Evolutionary conservation across 257 asterid species (phyloP).

Genomic region (Przewalskia tangutica): DNA sequence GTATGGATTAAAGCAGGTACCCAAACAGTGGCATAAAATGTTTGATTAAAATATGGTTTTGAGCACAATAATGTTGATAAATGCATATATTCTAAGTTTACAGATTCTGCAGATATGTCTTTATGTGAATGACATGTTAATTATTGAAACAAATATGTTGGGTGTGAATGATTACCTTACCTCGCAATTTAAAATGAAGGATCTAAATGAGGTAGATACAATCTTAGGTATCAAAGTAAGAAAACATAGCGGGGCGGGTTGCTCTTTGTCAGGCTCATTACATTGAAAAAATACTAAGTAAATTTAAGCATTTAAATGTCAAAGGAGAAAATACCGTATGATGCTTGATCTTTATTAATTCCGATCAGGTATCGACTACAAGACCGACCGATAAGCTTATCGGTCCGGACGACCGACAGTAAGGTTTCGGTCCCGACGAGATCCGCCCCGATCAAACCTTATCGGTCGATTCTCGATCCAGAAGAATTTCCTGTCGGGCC

Average conservation of each 20-base stretch:
- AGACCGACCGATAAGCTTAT: too few species aligned
- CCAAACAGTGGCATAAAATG: background rate
- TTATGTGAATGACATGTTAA: background rate
- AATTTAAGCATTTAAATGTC: background rate
- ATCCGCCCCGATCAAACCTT: too few species aligned
- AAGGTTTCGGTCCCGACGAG: too few species aligned
- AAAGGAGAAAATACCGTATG: background rate
- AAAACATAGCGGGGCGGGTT: background rate
- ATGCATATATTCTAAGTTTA: background rate
- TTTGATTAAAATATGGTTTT: background rate
- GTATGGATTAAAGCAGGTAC: background rate
- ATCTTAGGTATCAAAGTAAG: background rate
- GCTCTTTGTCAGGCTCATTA: background rate
- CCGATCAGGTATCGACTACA: too few species aligned
- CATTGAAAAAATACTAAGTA: background rate
- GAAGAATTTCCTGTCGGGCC: too few species aligned
- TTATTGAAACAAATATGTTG: background rate
- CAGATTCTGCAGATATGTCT: background rate
- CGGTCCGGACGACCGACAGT: too few species aligned
- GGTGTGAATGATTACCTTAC: background rate
- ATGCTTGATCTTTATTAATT: too few species aligned
- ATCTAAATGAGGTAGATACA: background rate
- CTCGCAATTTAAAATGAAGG: background rate
- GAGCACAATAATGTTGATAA: background rate
- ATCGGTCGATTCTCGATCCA: too few species aligned